Conservation (phyloP, 2,329 filamentous ascomycete species). For the Cladorrhinum sp. region DNA sequence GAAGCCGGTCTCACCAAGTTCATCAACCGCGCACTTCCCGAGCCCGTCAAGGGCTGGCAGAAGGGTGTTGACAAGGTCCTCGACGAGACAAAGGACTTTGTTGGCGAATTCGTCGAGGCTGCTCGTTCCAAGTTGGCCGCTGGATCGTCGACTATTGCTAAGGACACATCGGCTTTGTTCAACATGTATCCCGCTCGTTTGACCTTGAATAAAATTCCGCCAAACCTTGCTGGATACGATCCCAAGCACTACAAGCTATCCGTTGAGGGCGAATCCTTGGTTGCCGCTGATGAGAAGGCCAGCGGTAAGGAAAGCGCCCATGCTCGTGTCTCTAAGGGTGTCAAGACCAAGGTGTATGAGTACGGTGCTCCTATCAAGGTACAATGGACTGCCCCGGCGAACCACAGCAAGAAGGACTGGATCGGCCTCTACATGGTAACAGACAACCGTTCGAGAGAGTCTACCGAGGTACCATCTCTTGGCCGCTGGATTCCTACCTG, state of each 20-base stretch:
- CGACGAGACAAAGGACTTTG: conserved; percentile 80
- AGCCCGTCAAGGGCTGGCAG: conserved; percentile 78
- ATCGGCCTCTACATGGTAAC: conserved; percentile 94
- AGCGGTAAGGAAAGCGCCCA: conserved; percentile 72
- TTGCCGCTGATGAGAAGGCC: conserved; percentile 54
- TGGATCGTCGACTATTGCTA: conserved; percentile 81
- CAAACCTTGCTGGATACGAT: conserved; percentile 76
- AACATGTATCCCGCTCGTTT: conserved; percentile 85
- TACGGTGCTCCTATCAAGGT: conserved; percentile 89
- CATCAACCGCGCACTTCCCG: conserved; percentile 79
- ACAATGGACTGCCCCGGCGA: conserved; percentile 82
- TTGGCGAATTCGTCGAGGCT: conserved; percentile 85
- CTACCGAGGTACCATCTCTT: conserved; percentile 79
- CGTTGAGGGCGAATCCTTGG: conserved; percentile 62
- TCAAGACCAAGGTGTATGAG: conserved; percentile 75
- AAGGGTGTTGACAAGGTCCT: conserved; percentile 84
- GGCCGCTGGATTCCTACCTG: conserved; percentile 87
- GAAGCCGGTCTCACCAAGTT: conserved; percentile 92
- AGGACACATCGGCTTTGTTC: conserved; percentile 83
- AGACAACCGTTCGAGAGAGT: conserved; percentile 82
- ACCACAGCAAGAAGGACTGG: conserved; percentile 91
- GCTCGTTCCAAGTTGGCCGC: conserved; percentile 83
- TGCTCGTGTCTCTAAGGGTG: conserved; percentile 64
- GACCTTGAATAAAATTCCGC: conserved; percentile 74
- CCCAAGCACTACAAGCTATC: conserved; percentile 75